Percentiles rank a stretch among this genome's conserved stretches.
Evolutionary conservation across 495 filamentous ascomycete genomes (phyloP).

Genomic region (Diplogelasinospora grovesii): DNA sequence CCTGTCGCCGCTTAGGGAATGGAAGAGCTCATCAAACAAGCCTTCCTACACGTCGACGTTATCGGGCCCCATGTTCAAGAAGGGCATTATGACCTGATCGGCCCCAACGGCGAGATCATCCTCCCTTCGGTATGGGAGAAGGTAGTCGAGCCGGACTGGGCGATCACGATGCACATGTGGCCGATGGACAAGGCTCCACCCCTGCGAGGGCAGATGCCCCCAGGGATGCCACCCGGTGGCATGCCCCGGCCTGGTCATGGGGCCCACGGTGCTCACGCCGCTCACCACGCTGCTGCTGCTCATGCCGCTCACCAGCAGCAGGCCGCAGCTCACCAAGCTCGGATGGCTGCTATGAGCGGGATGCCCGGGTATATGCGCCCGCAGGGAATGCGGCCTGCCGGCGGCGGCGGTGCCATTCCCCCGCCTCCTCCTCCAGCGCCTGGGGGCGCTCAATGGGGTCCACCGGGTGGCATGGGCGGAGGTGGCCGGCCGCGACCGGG

Average conservation of each 20-base stretch:
- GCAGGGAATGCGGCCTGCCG: constrained; percentile 9
- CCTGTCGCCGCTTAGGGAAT: constrained; percentile 51
- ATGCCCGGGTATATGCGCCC: too few species aligned
- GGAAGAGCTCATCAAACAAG: constrained; percentile 81
- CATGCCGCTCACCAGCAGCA: constrained; percentile 2
- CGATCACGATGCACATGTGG: constrained; percentile 96
- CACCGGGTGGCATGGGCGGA: neutral
- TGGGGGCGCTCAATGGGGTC: neutral
- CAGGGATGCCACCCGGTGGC: neutral
- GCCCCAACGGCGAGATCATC: constrained; percentile 81
- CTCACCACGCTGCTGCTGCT: neutral
- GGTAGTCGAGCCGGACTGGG: constrained; percentile 79
- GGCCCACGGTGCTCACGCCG: neutral
- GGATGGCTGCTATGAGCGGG: constrained; percentile 13
- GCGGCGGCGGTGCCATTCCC: constrained; percentile 4
- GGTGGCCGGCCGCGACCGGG: neutral
- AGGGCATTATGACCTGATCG: constrained; percentile 78
- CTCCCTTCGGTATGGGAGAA: constrained; percentile 83
- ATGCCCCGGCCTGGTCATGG: constrained; percentile 7
- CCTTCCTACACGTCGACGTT: constrained; percentile 77
- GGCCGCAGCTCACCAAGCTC: too few species aligned
- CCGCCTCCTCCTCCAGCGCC: constrained; percentile 10
- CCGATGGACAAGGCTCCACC: constrained; percentile 55
- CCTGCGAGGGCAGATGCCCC: constrained; percentile 12
- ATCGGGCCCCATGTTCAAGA: constrained; percentile 77